Evolutionary conservation across 2,329 filamentous ascomycete species (phyloP).

Genomic region (Stagonosporopsis cucurbitacearum): DNA sequence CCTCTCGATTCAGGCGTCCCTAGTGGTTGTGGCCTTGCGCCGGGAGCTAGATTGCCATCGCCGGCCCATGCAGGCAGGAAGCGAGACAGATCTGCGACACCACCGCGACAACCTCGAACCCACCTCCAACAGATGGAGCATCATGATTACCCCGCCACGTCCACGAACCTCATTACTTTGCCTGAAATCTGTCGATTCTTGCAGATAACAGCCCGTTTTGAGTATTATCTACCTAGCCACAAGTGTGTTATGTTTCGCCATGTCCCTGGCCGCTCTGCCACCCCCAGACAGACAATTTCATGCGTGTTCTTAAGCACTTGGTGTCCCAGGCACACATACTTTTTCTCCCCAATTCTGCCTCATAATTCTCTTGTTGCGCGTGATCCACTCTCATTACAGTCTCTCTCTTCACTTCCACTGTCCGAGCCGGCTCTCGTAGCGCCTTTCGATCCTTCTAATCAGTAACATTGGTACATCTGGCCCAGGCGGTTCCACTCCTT

Average conservation of each 20-base stretch:
- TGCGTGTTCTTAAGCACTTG: slow-evolving; percentile 48
- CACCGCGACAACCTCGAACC: slow-evolving; percentile 42
- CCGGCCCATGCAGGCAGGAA: slow-evolving; percentile 34
- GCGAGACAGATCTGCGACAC: slow-evolving; percentile 49
- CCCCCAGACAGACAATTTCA: slow-evolving; percentile 45
- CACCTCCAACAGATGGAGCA: slow-evolving; percentile 42
- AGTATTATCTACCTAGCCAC: slow-evolving; percentile 40
- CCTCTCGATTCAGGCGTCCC: slow-evolving; percentile 33
- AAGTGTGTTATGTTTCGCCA: slow-evolving; percentile 48
- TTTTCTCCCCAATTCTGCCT: slow-evolving; percentile 37
- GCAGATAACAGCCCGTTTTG: slow-evolving; percentile 35
- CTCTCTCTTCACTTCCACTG: slow-evolving; percentile 39
- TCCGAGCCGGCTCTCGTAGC: slow-evolving; percentile 52
- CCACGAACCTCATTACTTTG: slow-evolving; percentile 27
- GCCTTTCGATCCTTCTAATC: slow-evolving; percentile 43
- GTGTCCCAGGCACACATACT: slow-evolving; percentile 38
- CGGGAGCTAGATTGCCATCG: slow-evolving; percentile 28
- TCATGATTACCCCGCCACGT: slow-evolving; percentile 33
- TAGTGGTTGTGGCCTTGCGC: slow-evolving; percentile 23
- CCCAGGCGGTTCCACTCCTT: slow-evolving; percentile 46
- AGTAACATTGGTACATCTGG: slow-evolving; percentile 24
- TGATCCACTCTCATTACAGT: slow-evolving; percentile 44
- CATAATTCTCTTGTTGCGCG: slow-evolving; percentile 43
- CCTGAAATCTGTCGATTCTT: slow-evolving; percentile 40
- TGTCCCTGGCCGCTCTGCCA: slow-evolving; percentile 33